Evolutionary conservation across 2,329 filamentous ascomycete species (phyloP), one percentile per base, ranked within the genome.

Genomic region (Trichophyton benhamiae): DNA sequence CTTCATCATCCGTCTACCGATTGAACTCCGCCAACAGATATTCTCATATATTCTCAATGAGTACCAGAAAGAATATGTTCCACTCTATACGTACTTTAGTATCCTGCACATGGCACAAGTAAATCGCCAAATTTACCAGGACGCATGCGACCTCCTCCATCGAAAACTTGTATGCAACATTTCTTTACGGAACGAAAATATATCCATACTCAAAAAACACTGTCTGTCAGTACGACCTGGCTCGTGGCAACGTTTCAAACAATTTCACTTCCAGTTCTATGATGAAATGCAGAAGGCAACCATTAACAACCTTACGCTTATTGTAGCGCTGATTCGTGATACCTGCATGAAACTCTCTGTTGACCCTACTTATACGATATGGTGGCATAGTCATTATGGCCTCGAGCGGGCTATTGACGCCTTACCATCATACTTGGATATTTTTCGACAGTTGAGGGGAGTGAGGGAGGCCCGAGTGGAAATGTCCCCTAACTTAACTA

Each of bases 21-120:
- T 48, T 22, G 63, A 64, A 48, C 55, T 63, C 61, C 63, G 63
- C 13, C 63, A 64, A 27, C 61, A 63, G 2, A 62, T 64, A 38
- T 63, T 64, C 42, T 59, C 58, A 57, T 62, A 60, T 58, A 55
- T 64, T 60, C 61, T 62, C 53, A 38, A 64, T 8, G 59, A 58
- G 8, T 62, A 64, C 58, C 38, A 55, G 38, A 42, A n/a, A 17
- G 2, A 22, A 22, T 52, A 52, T 52, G 22, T 13, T 22, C 7
- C 5, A 52, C 7, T 20, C 22, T 22, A 52, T 17, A 22, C 22
- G 7, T 52, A 52, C 4, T 22, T 11, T 8, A 52, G 11, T 22
- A 25, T 22, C 11, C 11, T 27, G 46, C 27, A 52, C 6, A 52
- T 8, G 13, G 17, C 22, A 11, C 22, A 2, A 13, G 11, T 52